A percentile compares a stretch with the other conserved stretches of the same genome.
Conservation (phyloP, 306 rosid species). For the Castanea mollissima region DNA sequence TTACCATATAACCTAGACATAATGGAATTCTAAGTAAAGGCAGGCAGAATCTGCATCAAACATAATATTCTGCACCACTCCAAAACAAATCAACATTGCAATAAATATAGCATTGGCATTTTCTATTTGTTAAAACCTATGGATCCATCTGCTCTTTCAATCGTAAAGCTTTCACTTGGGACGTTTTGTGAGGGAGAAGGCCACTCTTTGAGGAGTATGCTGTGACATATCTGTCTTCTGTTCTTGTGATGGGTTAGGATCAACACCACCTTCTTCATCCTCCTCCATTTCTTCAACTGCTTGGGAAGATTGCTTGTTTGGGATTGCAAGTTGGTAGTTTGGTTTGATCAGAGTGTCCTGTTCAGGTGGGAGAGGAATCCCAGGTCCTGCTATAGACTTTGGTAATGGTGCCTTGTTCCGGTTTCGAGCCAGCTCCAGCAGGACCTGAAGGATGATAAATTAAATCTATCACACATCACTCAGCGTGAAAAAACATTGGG, state of each 20-base stretch:
- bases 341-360: constrained; percentile 77
- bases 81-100: not conserved
- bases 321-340: constrained; percentile 73
- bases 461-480: constrained; percentile 11
- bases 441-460: constrained; percentile 44
- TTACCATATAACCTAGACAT: not conserved
- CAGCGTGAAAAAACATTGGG: not conserved
- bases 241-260: constrained; percentile 56
- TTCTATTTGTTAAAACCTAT: not conserved
- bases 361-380: constrained; percentile 72
- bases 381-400: constrained; percentile 63
- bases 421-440: constrained; percentile 76
- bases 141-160: not conserved
- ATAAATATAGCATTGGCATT: not conserved
- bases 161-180: constrained; percentile 27
- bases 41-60: not conserved
- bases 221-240: constrained; percentile 51
- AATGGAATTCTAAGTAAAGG: not conserved
- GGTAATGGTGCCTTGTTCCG: constrained; percentile 80
- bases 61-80: not conserved
- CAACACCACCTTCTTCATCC: constrained; percentile 48
- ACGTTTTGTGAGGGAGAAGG: constrained; percentile 71
- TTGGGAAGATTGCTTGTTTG: constrained; percentile 63
- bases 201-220: constrained; percentile 66
- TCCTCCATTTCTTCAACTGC: constrained; percentile 70